Evolutionary conservation across 345 rosid species (phyloP), one percentile per base, ranked within the genome.

Genomic region (Leavenworthia alabamica): DNA sequence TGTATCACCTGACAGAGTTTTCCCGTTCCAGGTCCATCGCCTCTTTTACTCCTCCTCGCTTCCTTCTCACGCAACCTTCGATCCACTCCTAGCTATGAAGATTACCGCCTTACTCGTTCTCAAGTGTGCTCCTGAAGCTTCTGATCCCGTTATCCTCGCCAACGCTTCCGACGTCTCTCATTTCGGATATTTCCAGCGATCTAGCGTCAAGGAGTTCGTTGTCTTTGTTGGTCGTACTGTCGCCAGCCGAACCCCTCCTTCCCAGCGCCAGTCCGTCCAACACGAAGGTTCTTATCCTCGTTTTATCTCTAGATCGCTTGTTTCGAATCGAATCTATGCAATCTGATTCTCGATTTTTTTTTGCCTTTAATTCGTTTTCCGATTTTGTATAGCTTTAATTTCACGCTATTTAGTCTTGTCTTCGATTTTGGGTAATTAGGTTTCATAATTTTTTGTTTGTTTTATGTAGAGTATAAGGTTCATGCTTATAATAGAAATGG

Each of bases 221-320:
- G 81, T 86, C 68, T 93, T 93, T 54, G 86, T 89, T 49, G 83
- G 86, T 13, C 96, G 96, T 27, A 87, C 99, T 71, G 99, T 93
- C 67, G 99, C 94, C 11, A 85, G 78, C 46, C 94, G 99, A 7
- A 89, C 96, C 17, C 81, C 84, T 29, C 83, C 94, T 14, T 79
- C 79, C 52, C 96, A 89, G 52, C 95, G 96, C 47, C 99, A 93
- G 51, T 89, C 97, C 33, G 97, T 89, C n/a, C 94, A 85, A 56
- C 96, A 89, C 70, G 88, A 86, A 85, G 99, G 97, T 92, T 26
- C 33, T 29, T 32, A 40, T 49, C 43, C 42, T 33, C 3, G 7
- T 39, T 39, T 48, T 15, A 29, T 12, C 16, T 55, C 43, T 29
- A 41, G 45, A 41, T 55, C 60, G 35, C 19, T 19, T 26, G 1